A percentile compares a stretch with the other conserved stretches of the same genome.
Evolutionary conservation across 331 rosid genomes (phyloP).

Genomic region (Malus hybrid): DNA sequence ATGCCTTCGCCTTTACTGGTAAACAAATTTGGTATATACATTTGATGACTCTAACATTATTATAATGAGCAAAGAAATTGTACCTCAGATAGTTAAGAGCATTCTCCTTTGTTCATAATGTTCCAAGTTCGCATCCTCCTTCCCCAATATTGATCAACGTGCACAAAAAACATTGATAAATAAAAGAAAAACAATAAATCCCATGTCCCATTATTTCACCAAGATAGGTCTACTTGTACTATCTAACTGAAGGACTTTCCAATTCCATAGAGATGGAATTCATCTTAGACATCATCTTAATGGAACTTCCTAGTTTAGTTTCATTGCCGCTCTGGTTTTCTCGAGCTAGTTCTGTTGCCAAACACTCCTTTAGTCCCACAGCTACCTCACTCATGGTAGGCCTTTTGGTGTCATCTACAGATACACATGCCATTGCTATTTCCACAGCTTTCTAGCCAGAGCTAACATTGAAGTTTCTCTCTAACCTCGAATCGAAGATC

Average conservation of each 20-base stretch:
- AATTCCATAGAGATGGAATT: too few relatives aligned
- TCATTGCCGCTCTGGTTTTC: neutral
- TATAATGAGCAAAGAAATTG: too few relatives aligned
- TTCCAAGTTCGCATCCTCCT: too few relatives aligned
- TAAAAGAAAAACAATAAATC: neutral
- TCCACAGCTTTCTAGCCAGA: slow-evolving; percentile 29
- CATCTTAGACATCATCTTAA: neutral
- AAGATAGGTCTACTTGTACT: neutral
- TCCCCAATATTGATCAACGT: neutral
- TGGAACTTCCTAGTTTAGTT: neutral
- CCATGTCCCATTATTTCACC: neutral
- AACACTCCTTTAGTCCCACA: slow-evolving; percentile 13
- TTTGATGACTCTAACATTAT: too few relatives aligned
- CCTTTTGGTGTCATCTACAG: neutral
- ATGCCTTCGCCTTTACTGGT: too few relatives aligned
- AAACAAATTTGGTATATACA: too few relatives aligned
- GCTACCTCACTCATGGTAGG: slow-evolving; percentile 29
- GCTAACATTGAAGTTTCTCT: slow-evolving; percentile 4
- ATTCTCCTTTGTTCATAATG: too few relatives aligned
- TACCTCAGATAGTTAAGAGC: too few relatives aligned
- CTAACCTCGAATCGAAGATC: slow-evolving; percentile 22
- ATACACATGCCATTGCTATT: slow-evolving; percentile 12
- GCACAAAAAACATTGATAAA: neutral
- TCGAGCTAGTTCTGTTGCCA: slow-evolving; percentile 3
- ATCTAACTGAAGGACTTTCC: slow-evolving; percentile 5